Percentiles rank a stretch among this genome's conserved stretches.
These are phyloP conservation scores for Croton laevigatus DNA, from an alignment of 441 rosid genomes.

Conservation along the genomic window DNA sequence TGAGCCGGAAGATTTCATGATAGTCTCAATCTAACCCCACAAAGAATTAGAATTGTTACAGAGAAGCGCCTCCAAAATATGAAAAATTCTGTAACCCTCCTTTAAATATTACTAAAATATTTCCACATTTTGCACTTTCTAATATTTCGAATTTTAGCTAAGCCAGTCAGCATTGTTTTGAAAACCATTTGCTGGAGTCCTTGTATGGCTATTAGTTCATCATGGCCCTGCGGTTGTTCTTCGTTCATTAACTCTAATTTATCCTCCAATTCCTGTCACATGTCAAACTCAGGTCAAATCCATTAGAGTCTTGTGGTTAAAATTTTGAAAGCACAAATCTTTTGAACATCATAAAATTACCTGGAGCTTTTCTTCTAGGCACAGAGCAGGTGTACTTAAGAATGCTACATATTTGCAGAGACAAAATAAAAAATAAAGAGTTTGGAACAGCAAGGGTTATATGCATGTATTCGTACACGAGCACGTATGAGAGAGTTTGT, in stretches of 20 bases:
- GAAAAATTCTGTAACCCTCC: background rate
- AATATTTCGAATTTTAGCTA: constrained; percentile 10
- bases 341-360: constrained; percentile 31
- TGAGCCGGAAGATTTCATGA: background rate
- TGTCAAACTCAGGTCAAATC: constrained; percentile 10
- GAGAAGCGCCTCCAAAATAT: constrained; percentile 7
- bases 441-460: background rate
- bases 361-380: constrained; percentile 73
- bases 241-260: constrained; percentile 67
- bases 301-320: background rate
- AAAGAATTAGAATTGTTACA: constrained; percentile 5
- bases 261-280: constrained; percentile 61
- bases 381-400: constrained; percentile 73
- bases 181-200: constrained; percentile 2
- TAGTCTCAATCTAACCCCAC: constrained; percentile 8
- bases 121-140: constrained; percentile 8
- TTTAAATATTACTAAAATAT: background rate
- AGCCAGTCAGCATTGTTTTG: constrained; percentile 15
- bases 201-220: constrained; percentile 46
- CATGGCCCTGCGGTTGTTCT: constrained; percentile 54
- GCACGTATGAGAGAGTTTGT: constrained; percentile 19
- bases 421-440: constrained; percentile 9
- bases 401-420: constrained; percentile 64
- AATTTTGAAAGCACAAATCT: background rate
- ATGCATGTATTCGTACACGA: background rate